Conservation (phyloP, 1,284 basidiomycete genomes). For the Leccinum insolens region DNA sequence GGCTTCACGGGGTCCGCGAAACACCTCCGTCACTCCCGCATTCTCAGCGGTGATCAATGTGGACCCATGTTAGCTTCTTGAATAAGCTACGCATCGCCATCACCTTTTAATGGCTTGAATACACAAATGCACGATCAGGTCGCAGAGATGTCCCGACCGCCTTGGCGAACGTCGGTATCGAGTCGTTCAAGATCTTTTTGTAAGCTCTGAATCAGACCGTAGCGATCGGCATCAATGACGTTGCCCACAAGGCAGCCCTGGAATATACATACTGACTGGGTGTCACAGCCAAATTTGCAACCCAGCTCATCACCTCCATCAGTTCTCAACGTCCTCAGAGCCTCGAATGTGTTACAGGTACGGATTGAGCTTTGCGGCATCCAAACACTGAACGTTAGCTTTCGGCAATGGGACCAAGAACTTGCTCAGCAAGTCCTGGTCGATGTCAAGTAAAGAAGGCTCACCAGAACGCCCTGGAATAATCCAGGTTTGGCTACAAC, state of each 20-base stretch:
- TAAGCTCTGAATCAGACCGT: conserved; percentile 46
- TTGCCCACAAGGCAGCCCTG: background rate
- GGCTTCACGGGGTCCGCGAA: no score
- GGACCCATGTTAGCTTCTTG: no score
- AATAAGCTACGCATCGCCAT: no score
- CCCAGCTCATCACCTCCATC: conserved; percentile 59
- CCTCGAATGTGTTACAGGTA: conserved; percentile 57
- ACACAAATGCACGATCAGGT: no score
- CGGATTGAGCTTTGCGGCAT: conserved; percentile 65
- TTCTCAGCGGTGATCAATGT: no score
- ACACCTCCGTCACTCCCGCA: no score
- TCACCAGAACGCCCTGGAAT: conserved; percentile 50
- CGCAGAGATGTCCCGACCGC: conserved; percentile 43
- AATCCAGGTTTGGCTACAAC: conserved; percentile 3
- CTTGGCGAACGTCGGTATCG: conserved; percentile 48
- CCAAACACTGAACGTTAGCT: conserved; percentile 68
- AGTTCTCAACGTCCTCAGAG: conserved; percentile 46
- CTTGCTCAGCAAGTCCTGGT: conserved; percentile 39
- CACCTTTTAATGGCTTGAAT: no score
- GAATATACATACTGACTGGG: conserved; percentile 48
- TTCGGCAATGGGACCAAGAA: conserved; percentile 33
- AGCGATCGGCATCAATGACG: background rate
- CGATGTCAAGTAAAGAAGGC: conserved; percentile 52
- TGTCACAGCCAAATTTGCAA: conserved; percentile 52
- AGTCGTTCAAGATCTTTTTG: conserved; percentile 54